These are phyloP conservation scores for Mortierella sp. DNA, from an alignment of 371 early-diverging fungal species.

Conservation along the genomic window DNA sequence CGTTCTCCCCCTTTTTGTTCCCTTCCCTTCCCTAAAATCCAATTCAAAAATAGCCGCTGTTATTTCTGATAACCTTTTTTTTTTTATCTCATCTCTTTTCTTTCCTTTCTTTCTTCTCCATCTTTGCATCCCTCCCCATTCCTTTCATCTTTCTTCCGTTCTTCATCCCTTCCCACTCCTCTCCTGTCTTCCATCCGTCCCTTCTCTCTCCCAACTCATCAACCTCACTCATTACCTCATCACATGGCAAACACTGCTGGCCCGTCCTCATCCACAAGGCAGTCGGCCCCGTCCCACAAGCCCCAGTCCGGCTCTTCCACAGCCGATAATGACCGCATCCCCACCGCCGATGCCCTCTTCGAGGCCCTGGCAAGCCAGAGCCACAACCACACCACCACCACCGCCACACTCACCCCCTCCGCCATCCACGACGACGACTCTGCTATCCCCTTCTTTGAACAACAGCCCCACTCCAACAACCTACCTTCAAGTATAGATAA, in stretches of 20 bases:
- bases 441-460: conserved; percentile 25
- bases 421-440: conserved; percentile 10
- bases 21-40: too few species aligned
- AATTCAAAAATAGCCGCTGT: neutral
- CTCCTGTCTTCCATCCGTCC: neutral
- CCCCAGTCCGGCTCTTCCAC: neutral
- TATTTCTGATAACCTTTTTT: neutral
- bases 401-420: neutral
- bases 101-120: neutral
- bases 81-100: neutral
- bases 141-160: neutral
- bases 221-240: neutral
- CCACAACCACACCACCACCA: conserved; percentile 3
- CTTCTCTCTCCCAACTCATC: neutral
- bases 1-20: neutral
- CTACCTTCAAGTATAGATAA: conserved; percentile 19
- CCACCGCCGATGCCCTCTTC: conserved; percentile 52
- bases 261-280: neutral
- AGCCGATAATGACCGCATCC: conserved; percentile 14
- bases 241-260: neutral
- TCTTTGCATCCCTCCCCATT: conserved; percentile 4
- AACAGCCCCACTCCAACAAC: neutral
- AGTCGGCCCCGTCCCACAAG: neutral
- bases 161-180: neutral
- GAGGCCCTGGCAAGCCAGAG: conserved; percentile 26